Percentiles rank a stretch among this genome's conserved stretches.
Conservation (phyloP, 108 stramenopile species). For the Epipyxis sp. region DNA sequence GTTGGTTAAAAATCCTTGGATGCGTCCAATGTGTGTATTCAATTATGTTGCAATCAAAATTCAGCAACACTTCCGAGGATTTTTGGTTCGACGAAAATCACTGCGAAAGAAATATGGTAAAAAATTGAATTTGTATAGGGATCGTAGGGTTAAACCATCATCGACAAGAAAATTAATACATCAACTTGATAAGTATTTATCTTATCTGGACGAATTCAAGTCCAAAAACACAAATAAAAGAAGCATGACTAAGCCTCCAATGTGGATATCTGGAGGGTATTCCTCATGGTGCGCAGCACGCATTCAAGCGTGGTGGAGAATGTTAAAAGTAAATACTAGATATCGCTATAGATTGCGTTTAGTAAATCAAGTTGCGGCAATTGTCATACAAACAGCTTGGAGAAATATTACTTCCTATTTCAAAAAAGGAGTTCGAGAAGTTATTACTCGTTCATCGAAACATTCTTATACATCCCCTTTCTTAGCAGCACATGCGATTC, state of each 20-base stretch:
- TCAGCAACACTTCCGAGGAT: background rate
- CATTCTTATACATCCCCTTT: background rate
- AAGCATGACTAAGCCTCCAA: background rate
- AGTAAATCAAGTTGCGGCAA: constrained; percentile 25
- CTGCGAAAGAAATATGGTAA: background rate
- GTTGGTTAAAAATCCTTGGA: constrained; percentile 25
- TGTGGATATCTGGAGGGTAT: constrained; percentile 9
- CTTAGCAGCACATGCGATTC: background rate
- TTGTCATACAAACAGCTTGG: constrained; percentile 28
- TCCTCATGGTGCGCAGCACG: constrained; percentile 29
- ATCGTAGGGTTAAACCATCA: background rate
- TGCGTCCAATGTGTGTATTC: constrained; percentile 10
- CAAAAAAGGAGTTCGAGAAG: background rate
- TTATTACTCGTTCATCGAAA: background rate
- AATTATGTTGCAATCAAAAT: constrained; percentile 18
- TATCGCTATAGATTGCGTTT: background rate
- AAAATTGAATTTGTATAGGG: no score
- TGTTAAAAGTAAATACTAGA: background rate
- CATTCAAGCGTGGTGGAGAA: constrained; percentile 17
- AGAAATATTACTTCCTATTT: background rate
- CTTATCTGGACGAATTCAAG: background rate
- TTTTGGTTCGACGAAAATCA: background rate
- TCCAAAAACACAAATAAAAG: background rate
- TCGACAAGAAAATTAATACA: background rate
- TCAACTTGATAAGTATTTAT: constrained; percentile 11